Conservation (phyloP, 2,329 filamentous ascomycete species). For the Sordariomycetes sp. region DNA sequence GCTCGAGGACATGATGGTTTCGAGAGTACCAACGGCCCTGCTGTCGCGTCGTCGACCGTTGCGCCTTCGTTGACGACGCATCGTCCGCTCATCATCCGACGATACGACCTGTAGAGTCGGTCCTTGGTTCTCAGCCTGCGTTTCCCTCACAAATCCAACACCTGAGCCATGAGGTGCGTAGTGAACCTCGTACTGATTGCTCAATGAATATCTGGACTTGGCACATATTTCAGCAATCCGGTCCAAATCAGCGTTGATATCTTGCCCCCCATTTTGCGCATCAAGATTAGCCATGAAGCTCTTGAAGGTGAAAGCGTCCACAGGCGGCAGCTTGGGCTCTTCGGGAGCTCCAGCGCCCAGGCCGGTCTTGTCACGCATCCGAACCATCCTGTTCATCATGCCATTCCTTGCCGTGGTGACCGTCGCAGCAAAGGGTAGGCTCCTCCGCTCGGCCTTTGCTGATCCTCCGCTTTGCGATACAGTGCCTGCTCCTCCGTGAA, state of each 20-base stretch:
- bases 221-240: slow-evolving; percentile 61
- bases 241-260: slow-evolving; percentile 50
- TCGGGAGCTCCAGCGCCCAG: slow-evolving; percentile 14
- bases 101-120: slow-evolving; percentile 49
- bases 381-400: slow-evolving; percentile 32
- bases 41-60: slow-evolving; percentile 35
- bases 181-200: slow-evolving; percentile 59
- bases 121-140: slow-evolving; percentile 25
- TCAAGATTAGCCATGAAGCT: slow-evolving; percentile 51
- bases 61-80: slow-evolving; percentile 24
- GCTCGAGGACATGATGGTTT: slow-evolving; percentile 59
- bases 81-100: slow-evolving; percentile 44
- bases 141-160: slow-evolving; percentile 30
- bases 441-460: slow-evolving; percentile 16
- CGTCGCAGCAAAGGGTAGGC: slow-evolving; percentile 21
- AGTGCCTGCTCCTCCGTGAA: slow-evolving; percentile 15
- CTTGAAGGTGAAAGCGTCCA: slow-evolving; percentile 57
- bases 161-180: slow-evolving; percentile 53
- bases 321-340: slow-evolving; percentile 43
- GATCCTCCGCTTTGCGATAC: slow-evolving; percentile 17
- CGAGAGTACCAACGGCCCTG: slow-evolving; percentile 51
- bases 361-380: slow-evolving; percentile 29
- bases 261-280: slow-evolving; percentile 23
- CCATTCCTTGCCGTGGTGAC: slow-evolving; percentile 24
- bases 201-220: slow-evolving; percentile 53